Base-by-base conservation (phyloP, 192 early-diverging fungal genomes). In the Umbelopsis ramanniana region DNA sequence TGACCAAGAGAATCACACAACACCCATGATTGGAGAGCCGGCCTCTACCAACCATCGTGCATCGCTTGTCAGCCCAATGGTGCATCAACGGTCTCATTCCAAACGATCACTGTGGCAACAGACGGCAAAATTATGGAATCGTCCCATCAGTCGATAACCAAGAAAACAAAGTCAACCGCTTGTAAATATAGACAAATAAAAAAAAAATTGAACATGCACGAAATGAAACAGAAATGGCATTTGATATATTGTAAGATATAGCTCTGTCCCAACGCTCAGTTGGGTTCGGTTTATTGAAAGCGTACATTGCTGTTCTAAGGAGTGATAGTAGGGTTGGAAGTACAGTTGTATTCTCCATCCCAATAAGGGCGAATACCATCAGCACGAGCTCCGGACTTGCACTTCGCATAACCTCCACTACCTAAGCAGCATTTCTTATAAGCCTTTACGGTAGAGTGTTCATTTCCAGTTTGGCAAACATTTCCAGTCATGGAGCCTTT, bases 331-430 rank as follows among this genome's bases (percentile, higher is more conserved):
- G 57, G 15, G 7, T 63, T 12, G 19, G 15, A 35, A 37, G 57
- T 37, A 11, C 57, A 63, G 33, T 63, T 63, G 33, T 63, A 63
- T 63, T 63, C 29, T 6, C 35, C 33, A 0, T 26, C 29, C 0
- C 14, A 2, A 37, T 63, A 19, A 7, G 57, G 57, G 12, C 33
- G 26, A 63, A 19, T 17, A 2, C 33, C 57, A 22, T 8, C 10
- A 22, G 67, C 48, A 24, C 72, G 57, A 66, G 74, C 71, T 0
- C 77, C 77, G 38, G 0, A 0, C 72, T 78, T 78, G 77, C 77
- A 78, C 66, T 78, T 78, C 46, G 3, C 21, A 21, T 1, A 8
- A 35, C 77, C 77, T 15, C 77, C 73, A 33, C 69, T 72, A 2
- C 17, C n/a, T 17, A 29, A 9, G 53, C 77, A 78, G 67, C 77